Evolutionary conservation across 2,329 filamentous ascomycete genomes (phyloP), one percentile per base, ranked within the genome.

Genomic region (Aspergillus sp.): DNA sequence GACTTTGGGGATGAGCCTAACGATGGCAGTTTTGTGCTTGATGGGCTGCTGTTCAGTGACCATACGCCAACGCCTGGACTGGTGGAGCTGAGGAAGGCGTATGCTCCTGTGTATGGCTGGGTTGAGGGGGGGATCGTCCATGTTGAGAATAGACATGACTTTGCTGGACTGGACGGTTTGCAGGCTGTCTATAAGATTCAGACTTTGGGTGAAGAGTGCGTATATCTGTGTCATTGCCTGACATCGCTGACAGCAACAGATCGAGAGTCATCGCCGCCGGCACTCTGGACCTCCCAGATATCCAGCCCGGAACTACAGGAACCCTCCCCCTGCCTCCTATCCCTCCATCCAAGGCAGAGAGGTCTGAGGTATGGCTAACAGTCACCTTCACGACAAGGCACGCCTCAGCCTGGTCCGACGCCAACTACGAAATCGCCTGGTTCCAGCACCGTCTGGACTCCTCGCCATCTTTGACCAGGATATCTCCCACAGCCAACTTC

Each of bases 1-100:
- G 84, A 88, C 64, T 88, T 87, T 70, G 83, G 81, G 1, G 85
- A 88, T 57, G 68, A 74, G 2, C 85, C 85, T 0, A 84, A 87
- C 58, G 85, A 87, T 57, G 78, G 78, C 2, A 83, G 81, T 0
- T 88, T 87, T 62, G 83, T 87, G 58, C 84, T 87, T 81, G 85
- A 87, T 62, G 85, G 85, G 0, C 66, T 87, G 4, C 82, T 80
- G 50, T 57, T 19, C 15, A 57, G 56, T 33, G 73, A 77, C 15
- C 85, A 88, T 64, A 74, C 77, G 12, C 82, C 85, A 0, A 84
- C 80, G 0, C 84, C 83, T 2, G 85, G 84, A 0, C 64, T 88
- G 51, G 64, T 76, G 2, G 84, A 88, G 65, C 80, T 57, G 43
- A 84, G 85, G 65, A 86, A 84, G 67, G 81, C 80, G 2, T 82